A percentile compares a stretch with the other conserved stretches of the same genome.
Conservation (phyloP, 331 rosid species). For the Pyracantha coccinea region DNA sequence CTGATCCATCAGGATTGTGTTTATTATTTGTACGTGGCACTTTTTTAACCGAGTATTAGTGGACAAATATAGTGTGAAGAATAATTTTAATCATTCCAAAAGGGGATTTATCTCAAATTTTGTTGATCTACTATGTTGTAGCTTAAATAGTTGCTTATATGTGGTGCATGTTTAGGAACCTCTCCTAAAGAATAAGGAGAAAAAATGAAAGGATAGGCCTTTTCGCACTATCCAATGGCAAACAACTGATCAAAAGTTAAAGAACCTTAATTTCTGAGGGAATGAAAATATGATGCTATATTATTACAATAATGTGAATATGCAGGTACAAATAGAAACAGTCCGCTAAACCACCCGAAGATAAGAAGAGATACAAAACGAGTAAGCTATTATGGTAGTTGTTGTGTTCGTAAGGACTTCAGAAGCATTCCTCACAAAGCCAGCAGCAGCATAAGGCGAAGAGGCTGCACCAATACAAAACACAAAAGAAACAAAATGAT, state of each 20-base stretch:
- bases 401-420: neutral
- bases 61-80: neutral
- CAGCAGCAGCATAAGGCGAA: constrained; percentile 85
- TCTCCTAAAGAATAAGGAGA: neutral
- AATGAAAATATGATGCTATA: neutral
- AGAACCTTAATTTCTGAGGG: neutral
- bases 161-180: neutral
- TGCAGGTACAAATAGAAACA: neutral
- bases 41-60: neutral
- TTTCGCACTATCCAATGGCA: too few species aligned
- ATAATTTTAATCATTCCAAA: neutral
- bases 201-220: neutral
- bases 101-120: neutral
- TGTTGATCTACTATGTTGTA: neutral
- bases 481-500: constrained; percentile 1
- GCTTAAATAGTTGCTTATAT: neutral
- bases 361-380: neutral
- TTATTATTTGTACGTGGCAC: neutral
- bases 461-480: constrained; percentile 47
- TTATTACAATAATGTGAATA: neutral
- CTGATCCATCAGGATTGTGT: too few species aligned
- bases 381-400: constrained; percentile 1
- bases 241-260: neutral
- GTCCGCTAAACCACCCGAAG: neutral
- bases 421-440: constrained; percentile 67